Evolutionary conservation across 2,329 filamentous ascomycete genomes (phyloP).

Genomic region (Fusarium citri): DNA sequence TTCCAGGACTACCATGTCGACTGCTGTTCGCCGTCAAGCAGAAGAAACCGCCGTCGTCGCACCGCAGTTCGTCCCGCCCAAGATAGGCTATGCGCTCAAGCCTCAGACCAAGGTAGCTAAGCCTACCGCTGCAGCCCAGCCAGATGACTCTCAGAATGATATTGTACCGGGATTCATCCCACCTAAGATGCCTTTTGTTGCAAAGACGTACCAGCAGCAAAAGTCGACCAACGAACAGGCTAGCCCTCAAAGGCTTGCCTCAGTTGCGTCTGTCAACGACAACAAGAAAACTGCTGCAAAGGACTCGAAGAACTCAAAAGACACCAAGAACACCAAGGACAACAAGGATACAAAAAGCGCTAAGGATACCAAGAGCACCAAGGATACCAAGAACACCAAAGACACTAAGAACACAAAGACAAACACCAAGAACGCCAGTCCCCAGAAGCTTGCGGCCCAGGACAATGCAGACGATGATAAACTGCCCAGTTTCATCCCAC

Average conservation of each 20-base stretch:
- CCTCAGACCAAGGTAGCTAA: conserved; percentile 28
- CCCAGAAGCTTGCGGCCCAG: neutral
- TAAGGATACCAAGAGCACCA: neutral
- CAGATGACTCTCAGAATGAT: conserved; percentile 4
- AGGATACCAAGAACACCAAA: neutral
- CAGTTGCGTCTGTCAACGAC: conserved; percentile 15
- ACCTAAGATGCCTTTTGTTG: conserved; percentile 33
- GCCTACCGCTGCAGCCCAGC: neutral
- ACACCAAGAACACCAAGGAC: neutral
- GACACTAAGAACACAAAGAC: neutral
- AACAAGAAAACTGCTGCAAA: conserved; percentile 22
- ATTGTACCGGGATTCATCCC: conserved; percentile 30
- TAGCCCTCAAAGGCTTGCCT: neutral
- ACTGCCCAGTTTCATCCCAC: conserved; percentile 22
- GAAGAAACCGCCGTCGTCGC: conserved; percentile 17
- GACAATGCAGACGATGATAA: neutral
- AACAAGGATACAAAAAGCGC: neutral
- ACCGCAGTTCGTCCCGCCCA: conserved; percentile 29
- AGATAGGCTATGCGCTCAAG: conserved; percentile 26
- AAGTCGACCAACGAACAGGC: conserved; percentile 4
- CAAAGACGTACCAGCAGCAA: conserved; percentile 15
- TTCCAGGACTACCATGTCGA: conserved; percentile 13
- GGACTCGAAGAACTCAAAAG: neutral
- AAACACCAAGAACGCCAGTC: neutral
- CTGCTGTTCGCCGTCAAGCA: conserved; percentile 9